A percentile compares a stretch with the other conserved stretches of the same genome.
phyloP scores from a whole-genome alignment of 2,329 filamentous ascomycete species.

The Cladosporium oxysporum region DNA sequence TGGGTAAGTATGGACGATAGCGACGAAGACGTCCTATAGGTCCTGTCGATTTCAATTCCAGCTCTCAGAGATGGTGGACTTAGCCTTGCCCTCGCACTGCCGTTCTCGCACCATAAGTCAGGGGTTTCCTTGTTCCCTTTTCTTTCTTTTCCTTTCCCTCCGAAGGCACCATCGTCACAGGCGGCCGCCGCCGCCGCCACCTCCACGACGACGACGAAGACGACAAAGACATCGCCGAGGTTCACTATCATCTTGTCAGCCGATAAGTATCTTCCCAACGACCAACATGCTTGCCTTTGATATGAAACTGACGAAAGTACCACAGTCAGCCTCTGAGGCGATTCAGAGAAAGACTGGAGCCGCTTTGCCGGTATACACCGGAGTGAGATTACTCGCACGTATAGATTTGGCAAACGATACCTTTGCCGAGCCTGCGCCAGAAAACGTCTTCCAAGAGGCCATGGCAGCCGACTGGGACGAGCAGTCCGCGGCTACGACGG shows the following conservation, averaged over 20 bases:
- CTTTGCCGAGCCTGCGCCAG: neutral
- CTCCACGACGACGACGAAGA: neutral
- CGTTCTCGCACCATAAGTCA: too few relatives aligned
- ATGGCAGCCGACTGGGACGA: neutral
- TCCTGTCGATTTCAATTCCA: too few relatives aligned
- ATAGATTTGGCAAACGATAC: too few relatives aligned
- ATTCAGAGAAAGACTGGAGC: neutral
- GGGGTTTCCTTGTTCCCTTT: neutral
- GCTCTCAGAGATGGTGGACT: too few relatives aligned
- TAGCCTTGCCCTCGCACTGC: too few relatives aligned
- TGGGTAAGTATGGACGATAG: neutral
- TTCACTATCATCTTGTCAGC: too few relatives aligned
- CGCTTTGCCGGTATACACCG: neutral
- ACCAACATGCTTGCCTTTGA: neutral
- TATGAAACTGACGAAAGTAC: neutral
- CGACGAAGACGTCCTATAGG: neutral
- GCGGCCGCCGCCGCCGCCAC: too few relatives aligned
- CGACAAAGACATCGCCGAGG: neutral
- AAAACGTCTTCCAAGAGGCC: neutral
- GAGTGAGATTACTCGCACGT: neutral
- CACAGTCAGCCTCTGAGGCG: neutral
- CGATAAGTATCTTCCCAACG: neutral
- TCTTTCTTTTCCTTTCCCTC: neutral
- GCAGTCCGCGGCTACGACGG: neutral
- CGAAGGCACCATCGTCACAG: neutral